phyloP scores from a whole-genome alignment of 164 flowering plant genomes.

The Aristolochia fimbriata region DNA sequence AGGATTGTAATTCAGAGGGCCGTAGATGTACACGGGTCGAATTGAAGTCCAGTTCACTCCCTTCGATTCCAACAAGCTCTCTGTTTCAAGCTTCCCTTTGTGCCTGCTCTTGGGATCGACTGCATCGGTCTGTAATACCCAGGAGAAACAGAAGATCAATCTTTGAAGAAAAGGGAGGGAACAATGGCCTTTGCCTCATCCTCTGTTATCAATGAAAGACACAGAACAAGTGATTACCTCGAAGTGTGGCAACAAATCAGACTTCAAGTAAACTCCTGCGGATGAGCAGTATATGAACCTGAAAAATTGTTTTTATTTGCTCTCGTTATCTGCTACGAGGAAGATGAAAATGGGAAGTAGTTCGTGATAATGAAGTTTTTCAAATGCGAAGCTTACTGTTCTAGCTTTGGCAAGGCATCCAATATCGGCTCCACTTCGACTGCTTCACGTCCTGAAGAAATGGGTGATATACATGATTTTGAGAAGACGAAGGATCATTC shows the following conservation, averaged over 20 bases:
- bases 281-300: conserved; percentile 98
- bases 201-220: no score
- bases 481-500: not conserved
- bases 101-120: conserved; percentile 99
- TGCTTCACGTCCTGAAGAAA: conserved; percentile 74
- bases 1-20: conserved; percentile 95
- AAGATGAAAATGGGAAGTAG: not conserved
- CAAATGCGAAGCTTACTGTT: conserved; percentile 52
- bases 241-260: conserved; percentile 77
- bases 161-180: no score
- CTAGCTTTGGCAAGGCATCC: conserved; percentile 85
- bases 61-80: conserved; percentile 48
- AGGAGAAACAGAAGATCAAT: not conserved
- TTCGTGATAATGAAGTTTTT: not conserved
- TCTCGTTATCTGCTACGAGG: not conserved
- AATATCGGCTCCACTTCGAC: conserved; percentile 85
- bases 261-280: conserved; percentile 93
- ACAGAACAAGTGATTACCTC: conserved; percentile 41
- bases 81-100: conserved; percentile 97
- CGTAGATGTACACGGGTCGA: conserved; percentile 94
- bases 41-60: conserved; percentile 90
- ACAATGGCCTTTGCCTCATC: no score
- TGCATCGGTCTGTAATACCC: conserved; percentile 50
- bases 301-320: conserved; percentile 8
- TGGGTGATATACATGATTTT: not conserved